Evolutionary conservation across 192 early-diverging fungal species (phyloP), one percentile per base, ranked within the genome.

Genomic region (Phycomyces blakesleeanus): DNA sequence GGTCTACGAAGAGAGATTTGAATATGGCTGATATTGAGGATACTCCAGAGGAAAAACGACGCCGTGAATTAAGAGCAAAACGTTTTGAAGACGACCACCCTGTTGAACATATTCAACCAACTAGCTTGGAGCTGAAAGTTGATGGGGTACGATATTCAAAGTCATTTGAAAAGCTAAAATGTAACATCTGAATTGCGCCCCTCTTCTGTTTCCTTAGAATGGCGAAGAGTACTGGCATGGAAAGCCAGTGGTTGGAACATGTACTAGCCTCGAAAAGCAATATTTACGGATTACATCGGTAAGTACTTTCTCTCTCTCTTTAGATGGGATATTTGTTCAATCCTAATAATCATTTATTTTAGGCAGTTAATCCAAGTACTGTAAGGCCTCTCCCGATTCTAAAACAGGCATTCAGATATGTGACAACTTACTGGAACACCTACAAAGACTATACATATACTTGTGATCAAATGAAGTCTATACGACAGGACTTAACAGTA

Each of bases 401-500:
- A 40, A 78, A 81, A 55, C 68, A 90, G 55, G 87, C 97, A 1
- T 74, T 97, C 10, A 86, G 90, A 41, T 75, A 91, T 9, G 72
- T 99, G 53, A 85, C 82, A 70, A 40, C 63, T 29, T 90, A 88
- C 68, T 99, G 97, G 97, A 76, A 81, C 20, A 68, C 81, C 25
- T 89, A 97, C 24, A 80, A 76, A 54, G 91, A 99, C 68, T 99
- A 99, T 69, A 85, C 92, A 10, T 99, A 94, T 72, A 92, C 96
- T 29, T 97, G 95, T 73, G 93, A 96, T 68, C 97, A 99, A 71
- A 90, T 99, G 68, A 99, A 99, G 71, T 90, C 89, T 52, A 58
- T 99, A 63, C 87, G 97, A 24, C 97, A 99, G 65, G 97, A 99
- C 69, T 79, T 99, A 64, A 97, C 93, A 10, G 97, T 93, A 77